Percentiles rank a stretch among this genome's conserved stretches.
Evolutionary conservation across 805 yeast species (phyloP).

Genomic region (Lachancea lanzarotensis): DNA sequence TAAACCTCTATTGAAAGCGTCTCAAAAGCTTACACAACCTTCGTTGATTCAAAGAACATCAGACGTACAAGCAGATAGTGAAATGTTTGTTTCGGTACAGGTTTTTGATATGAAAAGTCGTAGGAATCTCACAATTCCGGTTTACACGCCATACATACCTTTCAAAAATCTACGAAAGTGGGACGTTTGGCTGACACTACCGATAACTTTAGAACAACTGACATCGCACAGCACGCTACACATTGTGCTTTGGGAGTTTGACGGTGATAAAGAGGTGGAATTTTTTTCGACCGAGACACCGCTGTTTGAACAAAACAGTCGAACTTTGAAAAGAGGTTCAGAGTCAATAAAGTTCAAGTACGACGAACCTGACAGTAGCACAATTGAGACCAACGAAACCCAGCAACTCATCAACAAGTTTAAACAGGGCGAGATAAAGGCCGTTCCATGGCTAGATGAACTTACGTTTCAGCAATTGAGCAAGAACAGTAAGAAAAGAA

Average conservation of each 20-base stretch:
- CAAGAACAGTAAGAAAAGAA: conserved; percentile 17
- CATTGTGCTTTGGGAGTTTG: conserved; percentile 63
- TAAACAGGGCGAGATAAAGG: conserved; percentile 58
- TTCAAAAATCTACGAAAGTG: conserved; percentile 46
- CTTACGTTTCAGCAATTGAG: conserved; percentile 49
- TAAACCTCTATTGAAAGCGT: conserved; percentile 36
- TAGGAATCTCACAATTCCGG: conserved; percentile 44
- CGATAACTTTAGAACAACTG: conserved; percentile 66
- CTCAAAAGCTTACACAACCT: conserved; percentile 45
- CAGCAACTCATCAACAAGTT: conserved; percentile 53
- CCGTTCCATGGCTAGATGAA: conserved; percentile 69
- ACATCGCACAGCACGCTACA: conserved; percentile 54
- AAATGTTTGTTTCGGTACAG: conserved; percentile 41
- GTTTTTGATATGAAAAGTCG: conserved; percentile 37
- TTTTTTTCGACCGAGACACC: conserved; percentile 58
- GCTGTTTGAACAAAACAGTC: conserved; percentile 50
- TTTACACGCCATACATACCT: conserved; percentile 43
- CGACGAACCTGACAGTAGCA: conserved; percentile 29
- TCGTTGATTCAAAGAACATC: conserved; percentile 37
- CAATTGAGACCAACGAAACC: conserved; percentile 27
- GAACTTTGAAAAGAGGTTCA: conserved; percentile 63
- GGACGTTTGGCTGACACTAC: conserved; percentile 69
- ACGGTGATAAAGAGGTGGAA: conserved; percentile 43
- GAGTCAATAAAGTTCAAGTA: conserved; percentile 46
- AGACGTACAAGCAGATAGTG: conserved; percentile 32